A percentile compares a stretch with the other conserved stretches of the same genome.
Conservation (phyloP, 805 yeast species). For the Saccharomycopsis schoenii region DNA sequence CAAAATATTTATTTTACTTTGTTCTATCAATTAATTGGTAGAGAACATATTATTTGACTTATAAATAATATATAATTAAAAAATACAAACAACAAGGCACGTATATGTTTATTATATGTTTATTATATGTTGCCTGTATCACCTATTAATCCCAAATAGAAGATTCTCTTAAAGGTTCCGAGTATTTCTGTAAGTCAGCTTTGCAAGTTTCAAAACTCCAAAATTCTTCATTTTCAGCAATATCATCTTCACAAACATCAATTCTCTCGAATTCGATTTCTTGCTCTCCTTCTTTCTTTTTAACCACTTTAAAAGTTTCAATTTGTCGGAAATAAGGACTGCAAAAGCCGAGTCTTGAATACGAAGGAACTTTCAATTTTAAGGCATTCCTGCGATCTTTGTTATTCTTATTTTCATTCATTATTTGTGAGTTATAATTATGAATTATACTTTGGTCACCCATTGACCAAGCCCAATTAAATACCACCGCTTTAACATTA, state of each 20-base stretch:
- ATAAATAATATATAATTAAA: no score
- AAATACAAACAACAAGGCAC: no score
- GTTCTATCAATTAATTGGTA: no score
- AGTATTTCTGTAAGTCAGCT: not conserved
- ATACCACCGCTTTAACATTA: not conserved
- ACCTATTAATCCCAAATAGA: not conserved
- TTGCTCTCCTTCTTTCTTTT: not conserved
- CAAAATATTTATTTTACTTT: no score
- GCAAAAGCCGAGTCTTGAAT: not conserved
- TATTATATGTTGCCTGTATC: not conserved
- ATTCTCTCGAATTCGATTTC: not conserved
- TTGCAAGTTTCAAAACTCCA: not conserved
- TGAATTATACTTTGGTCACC: not conserved
- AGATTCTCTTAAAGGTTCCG: not conserved
- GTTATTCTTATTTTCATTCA: not conserved
- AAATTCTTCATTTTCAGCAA: not conserved
- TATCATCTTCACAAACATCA: not conserved
- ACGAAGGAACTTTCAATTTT: not conserved
- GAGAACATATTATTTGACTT: no score
- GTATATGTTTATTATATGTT: no score
- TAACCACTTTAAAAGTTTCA: not conserved
- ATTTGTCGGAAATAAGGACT: not conserved
- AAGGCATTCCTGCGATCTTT: not conserved
- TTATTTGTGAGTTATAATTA: not conserved
- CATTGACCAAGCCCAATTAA: not conserved